phyloP scores from a whole-genome alignment of 1,139 yeast genomes.

The Lodderomyces parapsilosis region DNA sequence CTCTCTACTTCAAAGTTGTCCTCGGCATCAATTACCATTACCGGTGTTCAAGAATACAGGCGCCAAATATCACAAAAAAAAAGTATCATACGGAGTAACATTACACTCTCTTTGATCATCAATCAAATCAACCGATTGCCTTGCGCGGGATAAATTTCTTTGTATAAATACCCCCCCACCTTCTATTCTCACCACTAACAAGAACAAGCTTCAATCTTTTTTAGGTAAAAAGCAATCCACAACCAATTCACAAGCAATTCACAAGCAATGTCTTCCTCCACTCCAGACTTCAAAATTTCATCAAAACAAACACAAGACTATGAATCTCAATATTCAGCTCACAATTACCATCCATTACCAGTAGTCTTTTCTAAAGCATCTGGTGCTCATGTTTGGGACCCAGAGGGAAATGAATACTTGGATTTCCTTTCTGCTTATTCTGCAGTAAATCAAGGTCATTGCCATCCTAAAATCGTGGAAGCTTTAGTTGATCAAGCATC shows the following conservation, averaged over 20 bases:
- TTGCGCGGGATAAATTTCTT: no score
- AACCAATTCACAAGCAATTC: no score
- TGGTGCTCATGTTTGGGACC: constrained; percentile 98
- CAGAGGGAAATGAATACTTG: constrained; percentile 85
- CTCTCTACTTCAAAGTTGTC: not conserved
- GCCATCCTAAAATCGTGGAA: constrained; percentile 87
- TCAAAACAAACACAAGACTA: constrained; percentile 65
- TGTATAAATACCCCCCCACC: no score
- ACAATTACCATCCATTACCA: constrained; percentile 95
- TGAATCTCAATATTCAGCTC: constrained; percentile 87
- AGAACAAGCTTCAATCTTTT: no score
- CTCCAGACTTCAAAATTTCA: constrained; percentile 45
- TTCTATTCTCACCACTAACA: no score
- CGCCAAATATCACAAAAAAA: no score
- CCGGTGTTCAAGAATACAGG: no score
- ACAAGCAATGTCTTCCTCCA: constrained; percentile 6
- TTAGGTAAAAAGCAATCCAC: no score
- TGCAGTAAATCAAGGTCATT: constrained; percentile 98
- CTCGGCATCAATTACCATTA: constrained; percentile 2
- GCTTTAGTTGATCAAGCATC: constrained; percentile 90
- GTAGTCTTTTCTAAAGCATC: constrained; percentile 83
- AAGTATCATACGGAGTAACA: no score
- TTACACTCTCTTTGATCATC: no score
- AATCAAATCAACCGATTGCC: no score
- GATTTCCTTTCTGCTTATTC: constrained; percentile 93